Base-by-base conservation (phyloP, 1,139 yeast genomes). In the Pichia sp. region DNA sequence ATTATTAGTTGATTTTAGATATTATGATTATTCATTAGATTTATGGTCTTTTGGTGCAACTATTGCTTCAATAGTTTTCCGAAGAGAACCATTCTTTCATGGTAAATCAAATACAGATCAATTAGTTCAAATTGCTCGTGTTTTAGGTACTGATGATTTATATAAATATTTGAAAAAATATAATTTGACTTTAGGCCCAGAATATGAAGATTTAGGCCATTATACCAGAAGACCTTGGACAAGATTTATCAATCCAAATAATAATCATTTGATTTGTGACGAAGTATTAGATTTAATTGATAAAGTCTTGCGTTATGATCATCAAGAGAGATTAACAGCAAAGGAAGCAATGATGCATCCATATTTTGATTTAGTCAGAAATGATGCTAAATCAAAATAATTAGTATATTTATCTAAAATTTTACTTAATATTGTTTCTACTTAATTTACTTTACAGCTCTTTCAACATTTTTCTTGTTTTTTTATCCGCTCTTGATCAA, bases 11-110 rank as follows among this genome's bases (percentile, higher is more conserved):
- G 84, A 85, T 64, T 75, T 80, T 56, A 84, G 82, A 63, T 84
- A 80, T 60, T 85, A 85, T 63, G 92, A 85, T 63, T 85, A 85
- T 63, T 81, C 89, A 7, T 71, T 85, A 49, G 94, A 85, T 66
- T 68, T 85, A 49, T 85, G 94, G 94, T 81, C 88, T 4, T 85
- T 83, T 43, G 94, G 94, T 10, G 85, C 90, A 53, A 85, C 83
- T 76, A 64, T 85, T 47, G 92, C 90, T 1, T 85, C 89, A 2
- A 83, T 85, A 40, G 74, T 84, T 36, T 84, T 85, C 67, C 81
- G 81, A 58, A 81, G 78, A 58, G 94, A 85, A 58, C 92, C 92
- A 8, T 81, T 85, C 51, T 85, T 85, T 69, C 78, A 85, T 54
- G 94, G 94, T 7, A 83, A 81, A 53, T 81, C 88, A 25, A 85